Base-by-base conservation (phyloP, 2,329 filamentous ascomycete species). In the Nakataea oryzae region DNA sequence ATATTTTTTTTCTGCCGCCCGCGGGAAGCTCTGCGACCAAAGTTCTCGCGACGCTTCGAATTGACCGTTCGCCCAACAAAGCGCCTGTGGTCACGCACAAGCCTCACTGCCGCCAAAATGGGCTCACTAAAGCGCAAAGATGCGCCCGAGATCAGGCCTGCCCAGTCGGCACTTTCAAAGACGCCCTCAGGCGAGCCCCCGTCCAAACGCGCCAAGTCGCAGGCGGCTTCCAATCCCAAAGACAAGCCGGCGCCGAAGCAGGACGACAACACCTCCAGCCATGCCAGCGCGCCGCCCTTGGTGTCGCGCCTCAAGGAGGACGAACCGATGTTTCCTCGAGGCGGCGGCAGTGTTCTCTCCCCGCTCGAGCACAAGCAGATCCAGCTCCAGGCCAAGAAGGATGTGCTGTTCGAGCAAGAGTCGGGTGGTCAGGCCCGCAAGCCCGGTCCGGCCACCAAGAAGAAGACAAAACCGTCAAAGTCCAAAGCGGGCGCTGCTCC, bases 361-460 rank as follows among this genome's bases (percentile, higher is more conserved):
- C 93, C 95, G 26, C 79, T 99, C 60, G 95, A 99, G 74, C 90
- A 96, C 72, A 97, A 96, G 77, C 91, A 97, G 75, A 97, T 99
- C 65, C 89, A 95, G 70, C 88, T 96, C 63, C 89, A 97, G 75
- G 95, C 95, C 57, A 95, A 90, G 71, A 87, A 89, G 69, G 95
- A 99, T 79, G 95, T 93, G 54, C 79, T 96, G 54, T 95, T 93
- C 72, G 95, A 97, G 75, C 88, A 96, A 69, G 83, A 88, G 67
- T 84, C 84, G 58, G 76, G 78, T 60, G 80, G 81, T 62, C 75
- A 76, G 56, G 71, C 75, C 30, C 79, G 82, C 64, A 78, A 77
- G 62, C 66, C 69, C 55, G 73, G 73, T 14, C 76, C 75, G 68
- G 69, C 69, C 60, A 75, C 70, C 68, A 85, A 82, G 73, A 87